phyloP scores from a whole-genome alignment of 345 rosid species.

The Erysimum cheiranthoides region DNA sequence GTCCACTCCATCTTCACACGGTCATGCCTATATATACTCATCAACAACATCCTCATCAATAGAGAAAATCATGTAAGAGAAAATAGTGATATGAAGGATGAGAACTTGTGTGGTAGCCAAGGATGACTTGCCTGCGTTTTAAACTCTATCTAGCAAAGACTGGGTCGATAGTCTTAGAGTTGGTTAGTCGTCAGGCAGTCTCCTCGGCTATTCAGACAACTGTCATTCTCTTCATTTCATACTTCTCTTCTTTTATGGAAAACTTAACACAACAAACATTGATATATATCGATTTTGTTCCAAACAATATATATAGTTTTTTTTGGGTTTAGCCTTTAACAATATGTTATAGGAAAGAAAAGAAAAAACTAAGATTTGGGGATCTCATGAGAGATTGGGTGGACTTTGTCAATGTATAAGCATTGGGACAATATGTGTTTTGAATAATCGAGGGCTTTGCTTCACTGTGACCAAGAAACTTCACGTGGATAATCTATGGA shows the following conservation, averaged over 20 bases:
- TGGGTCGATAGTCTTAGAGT: slow-evolving; percentile 21
- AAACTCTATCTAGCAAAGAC: slow-evolving; percentile 20
- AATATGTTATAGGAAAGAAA: background rate
- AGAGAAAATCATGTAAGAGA: slow-evolving; percentile 19
- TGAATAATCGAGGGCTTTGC: slow-evolving; percentile 19
- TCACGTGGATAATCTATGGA: slow-evolving; percentile 42
- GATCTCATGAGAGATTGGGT: slow-evolving; percentile 19
- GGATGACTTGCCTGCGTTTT: slow-evolving; percentile 48
- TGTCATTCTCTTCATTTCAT: slow-evolving; percentile 43
- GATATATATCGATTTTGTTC: background rate
- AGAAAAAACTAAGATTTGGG: background rate
- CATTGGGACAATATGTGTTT: slow-evolving; percentile 28
- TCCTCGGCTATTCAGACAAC: slow-evolving; percentile 45
- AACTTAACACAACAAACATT: background rate
- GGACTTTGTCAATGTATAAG: slow-evolving; percentile 33
- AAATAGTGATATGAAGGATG: slow-evolving; percentile 38
- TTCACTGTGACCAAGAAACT: slow-evolving; percentile 42
- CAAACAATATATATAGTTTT: background rate
- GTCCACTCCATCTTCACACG: slow-evolving; percentile 24
- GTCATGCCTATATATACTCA: slow-evolving; percentile 31
- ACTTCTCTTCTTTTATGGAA: background rate
- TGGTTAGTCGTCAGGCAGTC: slow-evolving; percentile 42
- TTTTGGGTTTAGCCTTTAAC: background rate
- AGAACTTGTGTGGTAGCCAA: slow-evolving; percentile 44
- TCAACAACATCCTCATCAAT: background rate